Evolutionary conservation across 768 basidiomycete species (phyloP), one percentile per base, ranked within the genome.

Genomic region (Favolaschia claudopus): DNA sequence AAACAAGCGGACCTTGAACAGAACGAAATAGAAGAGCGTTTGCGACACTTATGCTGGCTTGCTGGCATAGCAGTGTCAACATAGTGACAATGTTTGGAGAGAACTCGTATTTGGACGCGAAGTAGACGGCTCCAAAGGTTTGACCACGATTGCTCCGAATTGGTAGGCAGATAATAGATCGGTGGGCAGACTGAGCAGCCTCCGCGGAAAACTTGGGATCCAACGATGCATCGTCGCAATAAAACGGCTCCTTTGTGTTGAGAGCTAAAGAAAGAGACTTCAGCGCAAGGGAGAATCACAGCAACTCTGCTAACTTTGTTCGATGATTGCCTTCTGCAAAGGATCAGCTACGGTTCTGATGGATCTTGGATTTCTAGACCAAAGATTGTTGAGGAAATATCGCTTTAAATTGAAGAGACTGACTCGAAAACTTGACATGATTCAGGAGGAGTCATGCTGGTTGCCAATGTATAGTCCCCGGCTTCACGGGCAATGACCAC

Each of bases 71-170:
- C 4, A 89, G 76, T 1, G 85, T 88, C 50, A 90, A 70, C 55
- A 88, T 82, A 1, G 83, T 87, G 17, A 88, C 77, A 0, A 80
- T 85, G 62, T 84, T 85, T 54, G 79, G 80, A 0, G 86, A 82
- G 68, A 90, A 90, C 1, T 87, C 76, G 62, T 86, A 85, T 75
- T 81, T 85, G 2, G 88, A 87, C 7, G 86, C 85, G 32, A 89
- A 75, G 64, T 88, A 91, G 32, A 89, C 79, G 20, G 85, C 87
- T 20, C 89, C 89, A 68, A 89, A 89, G 2, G 88, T 90, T 68
- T 91, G 89, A 8, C 87, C 87, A 24, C 89, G 83, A 63, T 90
- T 90, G 67, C 89, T 87, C 69, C 88, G 87, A 45, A 90, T 88
- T 0, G 89, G 89, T 7, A 89, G 72, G 69, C 89, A 90, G 25